Conservation (phyloP, 2,329 filamentous ascomycete genomes). For the Chrysoporthe austroafricana region DNA sequence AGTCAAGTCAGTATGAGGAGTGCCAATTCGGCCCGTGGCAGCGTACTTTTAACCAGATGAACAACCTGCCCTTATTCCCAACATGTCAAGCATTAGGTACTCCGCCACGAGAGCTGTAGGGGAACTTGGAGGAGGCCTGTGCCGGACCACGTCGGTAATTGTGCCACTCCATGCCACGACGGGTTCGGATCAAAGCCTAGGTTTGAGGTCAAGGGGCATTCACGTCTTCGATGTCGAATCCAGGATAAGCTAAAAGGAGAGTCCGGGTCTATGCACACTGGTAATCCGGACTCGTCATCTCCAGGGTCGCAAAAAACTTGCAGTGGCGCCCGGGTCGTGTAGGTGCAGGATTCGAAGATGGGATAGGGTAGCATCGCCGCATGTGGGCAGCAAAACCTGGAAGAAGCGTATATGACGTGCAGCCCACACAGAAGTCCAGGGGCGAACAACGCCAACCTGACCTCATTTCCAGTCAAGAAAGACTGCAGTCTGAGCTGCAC, state of each 20-base stretch:
- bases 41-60: neutral
- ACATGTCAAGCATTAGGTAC: neutral
- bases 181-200: neutral
- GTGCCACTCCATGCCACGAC: neutral
- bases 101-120: neutral
- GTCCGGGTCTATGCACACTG: neutral
- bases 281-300: neutral
- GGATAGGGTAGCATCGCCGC: neutral
- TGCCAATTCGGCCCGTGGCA: no score
- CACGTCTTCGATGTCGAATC: neutral
- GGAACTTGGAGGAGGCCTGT: neutral
- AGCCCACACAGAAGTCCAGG: neutral
- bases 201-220: neutral
- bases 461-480: neutral
- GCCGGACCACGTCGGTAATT: neutral
- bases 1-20: neutral
- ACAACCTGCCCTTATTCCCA: neutral
- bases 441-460: neutral
- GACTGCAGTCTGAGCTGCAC: neutral
- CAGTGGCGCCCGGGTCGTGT: neutral
- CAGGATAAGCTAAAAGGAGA: neutral
- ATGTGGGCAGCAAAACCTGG: conserved; percentile 18
- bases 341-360: neutral
- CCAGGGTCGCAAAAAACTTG: neutral
- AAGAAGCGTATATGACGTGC: conserved; percentile 25